phyloP scores from a whole-genome alignment of 495 filamentous ascomycete species.

The Xylaria curta region DNA sequence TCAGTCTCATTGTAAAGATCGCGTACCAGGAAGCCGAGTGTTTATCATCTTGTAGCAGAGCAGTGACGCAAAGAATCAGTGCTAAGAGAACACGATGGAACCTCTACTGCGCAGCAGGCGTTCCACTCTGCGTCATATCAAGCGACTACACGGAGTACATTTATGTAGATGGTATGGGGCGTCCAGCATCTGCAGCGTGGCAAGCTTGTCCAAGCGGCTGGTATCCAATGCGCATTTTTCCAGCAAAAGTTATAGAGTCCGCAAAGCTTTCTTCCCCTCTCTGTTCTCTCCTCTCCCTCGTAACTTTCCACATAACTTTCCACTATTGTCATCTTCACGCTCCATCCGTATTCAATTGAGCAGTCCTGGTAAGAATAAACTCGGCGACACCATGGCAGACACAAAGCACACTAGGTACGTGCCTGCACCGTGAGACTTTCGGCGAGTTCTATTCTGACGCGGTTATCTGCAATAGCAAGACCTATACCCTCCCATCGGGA shows the following conservation, averaged over 20 bases:
- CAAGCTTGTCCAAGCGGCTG: background rate
- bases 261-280: background rate
- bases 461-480: constrained; percentile 50
- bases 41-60: background rate
- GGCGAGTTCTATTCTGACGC: constrained; percentile 1
- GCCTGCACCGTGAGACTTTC: background rate
- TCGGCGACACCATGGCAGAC: constrained; percentile 40
- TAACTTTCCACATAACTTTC: constrained; percentile 1
- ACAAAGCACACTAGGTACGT: constrained; percentile 46
- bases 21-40: background rate
- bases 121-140: constrained; percentile 22
- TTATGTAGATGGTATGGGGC: background rate
- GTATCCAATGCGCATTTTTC: background rate
- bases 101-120: background rate
- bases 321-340: background rate
- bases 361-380: background rate
- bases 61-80: background rate
- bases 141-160: background rate
- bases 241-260: background rate
- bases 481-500: constrained; percentile 80
- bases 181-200: background rate
- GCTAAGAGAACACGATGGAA: background rate
- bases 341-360: background rate
- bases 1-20: background rate
- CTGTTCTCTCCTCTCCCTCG: background rate